Percentiles rank a stretch among this genome's conserved stretches.
Evolutionary conservation across 208 protist genomes (phyloP).

Genomic region (Crithidia acanthocephali): DNA sequence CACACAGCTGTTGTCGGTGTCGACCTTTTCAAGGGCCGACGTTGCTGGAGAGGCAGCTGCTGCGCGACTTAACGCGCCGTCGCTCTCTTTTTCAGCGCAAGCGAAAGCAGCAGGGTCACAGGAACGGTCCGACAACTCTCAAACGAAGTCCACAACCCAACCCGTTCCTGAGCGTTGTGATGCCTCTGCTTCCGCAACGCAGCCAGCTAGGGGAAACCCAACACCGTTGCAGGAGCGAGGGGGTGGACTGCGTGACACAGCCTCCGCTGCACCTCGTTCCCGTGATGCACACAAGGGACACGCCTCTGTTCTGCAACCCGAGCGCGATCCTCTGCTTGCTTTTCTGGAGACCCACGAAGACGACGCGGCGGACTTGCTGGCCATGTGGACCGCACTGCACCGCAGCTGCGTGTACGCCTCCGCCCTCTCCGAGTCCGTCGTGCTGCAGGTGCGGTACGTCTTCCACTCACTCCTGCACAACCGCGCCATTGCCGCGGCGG

Average conservation of each 20-base stretch:
- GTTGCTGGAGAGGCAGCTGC: no score
- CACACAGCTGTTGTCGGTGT: background rate
- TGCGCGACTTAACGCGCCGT: no score
- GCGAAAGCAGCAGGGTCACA: no score
- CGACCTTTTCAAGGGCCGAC: background rate
- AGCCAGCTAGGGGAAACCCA: no score
- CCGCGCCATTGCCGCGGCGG: conserved; percentile 63
- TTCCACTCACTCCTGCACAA: conserved; percentile 73
- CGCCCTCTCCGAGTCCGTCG: conserved; percentile 68
- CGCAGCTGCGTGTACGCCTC: conserved; percentile 81
- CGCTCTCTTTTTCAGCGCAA: no score
- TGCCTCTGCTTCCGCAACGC: no score
- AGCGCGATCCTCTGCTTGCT: conserved; percentile 52
- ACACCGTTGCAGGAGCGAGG: background rate
- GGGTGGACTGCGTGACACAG: background rate
- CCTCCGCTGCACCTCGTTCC: background rate
- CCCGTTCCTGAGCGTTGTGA: no score
- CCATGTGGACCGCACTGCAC: conserved; percentile 81
- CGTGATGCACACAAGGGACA: background rate
- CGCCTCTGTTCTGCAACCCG: background rate
- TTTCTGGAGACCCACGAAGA: conserved; percentile 77
- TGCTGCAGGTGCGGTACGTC: conserved; percentile 68
- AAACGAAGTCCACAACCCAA: no score
- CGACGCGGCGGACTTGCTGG: conserved; percentile 72
- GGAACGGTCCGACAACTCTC: no score